Percentiles rank a stretch among this genome's conserved stretches.
These are phyloP conservation scores for Globisporangium heterothallicum DNA, from an alignment of 352 stramenopile species.

Conservation along the genomic window DNA sequence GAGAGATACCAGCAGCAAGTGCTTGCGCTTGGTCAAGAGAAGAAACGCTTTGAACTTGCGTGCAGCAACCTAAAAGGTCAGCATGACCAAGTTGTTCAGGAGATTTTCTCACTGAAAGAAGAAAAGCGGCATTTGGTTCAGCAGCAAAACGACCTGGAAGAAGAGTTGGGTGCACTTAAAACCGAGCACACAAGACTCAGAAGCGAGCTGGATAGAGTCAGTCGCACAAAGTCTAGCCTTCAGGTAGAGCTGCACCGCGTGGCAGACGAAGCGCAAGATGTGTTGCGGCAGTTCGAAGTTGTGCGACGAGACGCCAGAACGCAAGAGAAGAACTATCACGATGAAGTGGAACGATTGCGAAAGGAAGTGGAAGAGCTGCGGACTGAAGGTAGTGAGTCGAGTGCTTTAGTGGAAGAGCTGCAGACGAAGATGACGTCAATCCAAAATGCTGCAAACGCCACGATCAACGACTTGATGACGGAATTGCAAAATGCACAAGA, in stretches of 20 bases:
- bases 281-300: constrained; percentile 57
- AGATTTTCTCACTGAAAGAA: constrained; percentile 27
- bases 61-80: constrained; percentile 18
- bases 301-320: constrained; percentile 41
- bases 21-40: constrained; percentile 23
- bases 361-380: constrained; percentile 47
- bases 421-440: constrained; percentile 66
- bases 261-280: constrained; percentile 50
- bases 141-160: constrained; percentile 27
- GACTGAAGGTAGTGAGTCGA: constrained; percentile 32
- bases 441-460: constrained; percentile 69
- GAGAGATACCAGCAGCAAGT: constrained; percentile 36
- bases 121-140: constrained; percentile 23
- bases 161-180: constrained; percentile 18
- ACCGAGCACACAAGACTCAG: constrained; percentile 21
- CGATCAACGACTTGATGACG: constrained; percentile 64
- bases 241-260: constrained; percentile 52
- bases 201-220: constrained; percentile 39
- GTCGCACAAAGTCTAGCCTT: constrained; percentile 36
- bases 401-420: constrained; percentile 42
- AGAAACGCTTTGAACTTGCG: constrained; percentile 32
- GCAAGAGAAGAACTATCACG: constrained; percentile 30
- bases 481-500: constrained; percentile 62
- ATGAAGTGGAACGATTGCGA: constrained; percentile 35
- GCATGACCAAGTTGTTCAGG: constrained; percentile 23